Evolutionary conservation across 169 alveolate species (phyloP).

Genomic region (Perkinsus olseni): DNA sequence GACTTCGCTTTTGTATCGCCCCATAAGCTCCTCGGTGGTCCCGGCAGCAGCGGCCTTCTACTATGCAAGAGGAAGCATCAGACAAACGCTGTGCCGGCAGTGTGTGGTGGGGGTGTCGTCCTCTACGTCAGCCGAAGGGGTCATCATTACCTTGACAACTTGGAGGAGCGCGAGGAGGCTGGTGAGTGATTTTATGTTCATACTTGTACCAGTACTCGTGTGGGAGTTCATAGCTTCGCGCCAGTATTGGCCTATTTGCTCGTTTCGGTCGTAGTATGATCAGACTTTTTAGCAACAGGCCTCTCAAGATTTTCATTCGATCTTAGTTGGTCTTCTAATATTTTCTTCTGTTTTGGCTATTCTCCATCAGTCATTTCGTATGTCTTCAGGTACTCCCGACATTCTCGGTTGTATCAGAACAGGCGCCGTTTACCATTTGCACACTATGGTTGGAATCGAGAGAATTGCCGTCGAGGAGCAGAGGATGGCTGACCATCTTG

Average conservation of each 20-base stretch:
- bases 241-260: too few relatives aligned
- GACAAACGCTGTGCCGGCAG: conserved; percentile 52
- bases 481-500: background rate
- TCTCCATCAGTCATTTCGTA: background rate
- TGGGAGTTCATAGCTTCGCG: too few relatives aligned
- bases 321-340: too few relatives aligned
- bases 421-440: conserved; percentile 63
- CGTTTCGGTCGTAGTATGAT: too few relatives aligned
- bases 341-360: background rate
- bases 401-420: conserved; percentile 76
- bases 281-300: too few relatives aligned
- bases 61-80: conserved; percentile 63
- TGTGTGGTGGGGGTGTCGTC: conserved; percentile 79
- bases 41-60: conserved; percentile 70
- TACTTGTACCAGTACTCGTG: too few relatives aligned
- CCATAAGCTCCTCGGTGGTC: conserved; percentile 86
- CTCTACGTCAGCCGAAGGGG: conserved; percentile 73
- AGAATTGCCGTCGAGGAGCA: background rate
- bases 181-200: too few relatives aligned
- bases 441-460: background rate
- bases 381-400: conserved; percentile 69
- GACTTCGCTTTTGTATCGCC: conserved; percentile 84
- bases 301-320: too few relatives aligned
- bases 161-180: conserved; percentile 84
- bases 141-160: conserved; percentile 64